Evolutionary conservation across 306 rosid genomes (phyloP), one percentile per base, ranked within the genome.

Genomic region (Cicer bijugum): DNA sequence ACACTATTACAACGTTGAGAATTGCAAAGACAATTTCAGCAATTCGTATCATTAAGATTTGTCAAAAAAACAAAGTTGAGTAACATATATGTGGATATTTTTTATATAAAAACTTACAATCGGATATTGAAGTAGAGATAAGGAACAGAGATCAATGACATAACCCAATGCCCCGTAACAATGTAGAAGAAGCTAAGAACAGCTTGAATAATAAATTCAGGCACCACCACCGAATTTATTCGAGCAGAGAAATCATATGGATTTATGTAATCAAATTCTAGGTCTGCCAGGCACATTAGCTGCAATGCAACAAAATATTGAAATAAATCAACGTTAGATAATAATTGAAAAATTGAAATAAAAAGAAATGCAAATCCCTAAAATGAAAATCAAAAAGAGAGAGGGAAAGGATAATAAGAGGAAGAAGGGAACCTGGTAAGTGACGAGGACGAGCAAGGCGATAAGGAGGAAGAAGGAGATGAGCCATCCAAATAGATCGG

Each of bases 271-370:
- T 94, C 99, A 74, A 94, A 91, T 83, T 94, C 97, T 1, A 94
- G 86, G 82, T 94, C 99, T 14, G 96, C 99, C 47, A 91, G 83
- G 84, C 96, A 94, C 99, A 94, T 89, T 48, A 94, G 89, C 99
- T 91, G 95, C 90, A 89, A 82, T 28, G 8, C 44, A 40, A 40
- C 1, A 0, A 72, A 83, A 67, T 28, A 58, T 66, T 10, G 35
- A 63, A 80, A 33, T 11, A 69, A 37, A 43, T 19, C 35, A 45
- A 68, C 1, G 7, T 33, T 14, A 67, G 56, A 55, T 6, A 53
- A 23, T 12, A 12, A 19, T 23, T n/a, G 12, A 55, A 28, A 28
- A 28, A 0, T 8, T 19, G 16, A 66, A 66, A 44, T 17, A 0
- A 38, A 12, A 17, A 17, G 3, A 2, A 62, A 39, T 14, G 8